Evolutionary conservation across 75 land plant species (phyloP), one percentile per base, ranked within the genome.

Genomic region (Picea glauca): DNA sequence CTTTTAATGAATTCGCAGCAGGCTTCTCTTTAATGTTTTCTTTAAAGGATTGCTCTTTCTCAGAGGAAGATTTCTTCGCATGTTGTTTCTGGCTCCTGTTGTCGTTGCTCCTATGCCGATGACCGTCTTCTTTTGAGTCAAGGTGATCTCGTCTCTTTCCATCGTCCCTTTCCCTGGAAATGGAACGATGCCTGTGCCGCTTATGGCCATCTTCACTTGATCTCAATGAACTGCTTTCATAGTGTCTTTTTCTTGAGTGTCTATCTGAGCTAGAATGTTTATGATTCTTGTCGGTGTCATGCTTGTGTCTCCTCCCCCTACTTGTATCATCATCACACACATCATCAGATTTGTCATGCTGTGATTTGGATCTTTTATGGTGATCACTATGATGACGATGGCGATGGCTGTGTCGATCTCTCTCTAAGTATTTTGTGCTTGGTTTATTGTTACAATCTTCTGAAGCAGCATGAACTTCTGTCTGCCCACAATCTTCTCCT

Each of bases 111-210:
- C 73, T 57, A 30, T 77, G 64, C 21, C 73, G 13, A 76, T 79
- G 68, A 26, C 81, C 85, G 40, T 61, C 85, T 43, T 83, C 85
- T 60, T 83, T 81, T 78, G 78, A 80, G 58, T 79, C 78, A 21
- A 59, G 13, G 61, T 79, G 73, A 65, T 83, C 79, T 62, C 76
- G 79, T 61, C 59, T 54, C 18, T 59, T 75, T 60, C 80, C 75
- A 65, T 79, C 57, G 14, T 86, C 74, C 76, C 77, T 78, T 26
- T 62, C 58, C 78, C 77, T 78, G 3, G 82, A 83, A 60, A 75
- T 66, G 30, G 83, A 89, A 76, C 81, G 88, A 43, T 78, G 50
- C 23, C 56, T 73, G 17, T 58, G 50, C 30, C 50, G 33, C 33
- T 31, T 46, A 56, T 74, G 50, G 1, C 20, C 57, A 54, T 78